Percentiles rank a stretch among this genome's conserved stretches.
Evolutionary conservation across 306 rosid species (phyloP).

Genomic region (Neltuma alba): DNA sequence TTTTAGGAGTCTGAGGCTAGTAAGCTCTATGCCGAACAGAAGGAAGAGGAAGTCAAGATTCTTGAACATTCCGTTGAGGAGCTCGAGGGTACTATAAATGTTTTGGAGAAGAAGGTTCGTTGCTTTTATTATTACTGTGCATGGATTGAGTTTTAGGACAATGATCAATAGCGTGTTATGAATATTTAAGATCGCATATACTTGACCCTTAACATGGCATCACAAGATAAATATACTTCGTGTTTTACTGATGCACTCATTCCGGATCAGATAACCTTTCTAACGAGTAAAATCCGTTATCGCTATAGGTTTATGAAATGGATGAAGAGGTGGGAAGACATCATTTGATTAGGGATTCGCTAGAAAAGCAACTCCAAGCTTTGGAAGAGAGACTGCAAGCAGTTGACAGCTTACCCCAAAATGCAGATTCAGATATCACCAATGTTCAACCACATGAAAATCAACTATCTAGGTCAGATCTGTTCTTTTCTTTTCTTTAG

Average conservation of each 20-base stretch:
- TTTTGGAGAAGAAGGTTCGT: slow-evolving; percentile 87
- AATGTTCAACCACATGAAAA: slow-evolving; percentile 50
- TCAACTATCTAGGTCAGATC: slow-evolving; percentile 61
- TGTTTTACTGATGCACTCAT: slow-evolving; percentile 1
- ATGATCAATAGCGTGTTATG: slow-evolving; percentile 17
- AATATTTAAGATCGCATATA: slow-evolving; percentile 10
- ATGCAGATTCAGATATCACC: slow-evolving; percentile 51
- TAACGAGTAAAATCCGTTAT: slow-evolving; percentile 18
- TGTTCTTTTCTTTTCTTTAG: slow-evolving; percentile 35
- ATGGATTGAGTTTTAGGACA: neutral
- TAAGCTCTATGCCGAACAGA: slow-evolving; percentile 82
- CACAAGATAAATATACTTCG: slow-evolving; percentile 14
- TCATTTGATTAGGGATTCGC: slow-evolving; percentile 71
- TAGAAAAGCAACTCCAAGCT: slow-evolving; percentile 73
- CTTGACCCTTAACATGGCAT: slow-evolving; percentile 20
- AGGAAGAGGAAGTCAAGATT: slow-evolving; percentile 94
- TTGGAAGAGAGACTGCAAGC: slow-evolving; percentile 67
- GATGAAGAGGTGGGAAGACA: slow-evolving; percentile 82
- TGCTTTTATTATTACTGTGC: slow-evolving; percentile 2
- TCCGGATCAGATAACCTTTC: neutral
- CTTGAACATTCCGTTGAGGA: slow-evolving; percentile 93
- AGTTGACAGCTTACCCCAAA: slow-evolving; percentile 56
- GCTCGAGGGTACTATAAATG: slow-evolving; percentile 91
- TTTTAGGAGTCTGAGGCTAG: slow-evolving; percentile 81
- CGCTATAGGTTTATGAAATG: slow-evolving; percentile 77